These are phyloP conservation scores for Suhomyces pyralidae DNA, from an alignment of 805 yeast species.

Conservation along the genomic window DNA sequence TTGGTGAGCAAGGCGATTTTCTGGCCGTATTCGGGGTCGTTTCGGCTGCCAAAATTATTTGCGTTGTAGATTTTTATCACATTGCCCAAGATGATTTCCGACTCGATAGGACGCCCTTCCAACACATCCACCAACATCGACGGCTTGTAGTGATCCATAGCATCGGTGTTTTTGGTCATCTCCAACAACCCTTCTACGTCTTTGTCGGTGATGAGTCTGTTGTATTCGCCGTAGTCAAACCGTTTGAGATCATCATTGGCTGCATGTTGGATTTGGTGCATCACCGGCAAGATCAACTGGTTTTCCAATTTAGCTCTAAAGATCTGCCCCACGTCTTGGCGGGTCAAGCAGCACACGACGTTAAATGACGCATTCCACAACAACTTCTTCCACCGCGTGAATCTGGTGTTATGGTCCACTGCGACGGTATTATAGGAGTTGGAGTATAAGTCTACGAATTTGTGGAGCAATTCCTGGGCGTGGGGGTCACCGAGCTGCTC, in stretches of 20 bases:
- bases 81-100: slow-evolving; percentile 71
- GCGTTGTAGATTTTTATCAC: slow-evolving; percentile 1
- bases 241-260: slow-evolving; percentile 16
- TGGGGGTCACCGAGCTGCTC: slow-evolving; percentile 25
- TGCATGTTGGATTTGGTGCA: slow-evolving; percentile 18
- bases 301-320: slow-evolving; percentile 18
- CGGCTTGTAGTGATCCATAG: slow-evolving; percentile 58
- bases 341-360: slow-evolving; percentile 57
- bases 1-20: slow-evolving; percentile 12
- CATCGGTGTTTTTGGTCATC: slow-evolving; percentile 37
- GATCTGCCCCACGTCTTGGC: slow-evolving; percentile 57
- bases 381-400: slow-evolving; percentile 62
- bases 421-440: slow-evolving; percentile 40
- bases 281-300: slow-evolving; percentile 14
- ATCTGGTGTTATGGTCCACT: slow-evolving; percentile 45
- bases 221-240: slow-evolving; percentile 8
- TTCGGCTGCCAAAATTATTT: slow-evolving; percentile 3
- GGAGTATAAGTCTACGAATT: slow-evolving; percentile 44
- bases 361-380: slow-evolving; percentile 69
- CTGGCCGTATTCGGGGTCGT: slow-evolving; percentile 2
- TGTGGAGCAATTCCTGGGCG: slow-evolving; percentile 26
- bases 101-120: slow-evolving; percentile 66
- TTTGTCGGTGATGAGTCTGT: neutral
- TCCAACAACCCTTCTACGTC: slow-evolving; percentile 12
- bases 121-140: slow-evolving; percentile 70